Evolutionary conservation across 495 filamentous ascomycete genomes (phyloP), one percentile per base, ranked within the genome.

Genomic region (Penicillium ucsense): DNA sequence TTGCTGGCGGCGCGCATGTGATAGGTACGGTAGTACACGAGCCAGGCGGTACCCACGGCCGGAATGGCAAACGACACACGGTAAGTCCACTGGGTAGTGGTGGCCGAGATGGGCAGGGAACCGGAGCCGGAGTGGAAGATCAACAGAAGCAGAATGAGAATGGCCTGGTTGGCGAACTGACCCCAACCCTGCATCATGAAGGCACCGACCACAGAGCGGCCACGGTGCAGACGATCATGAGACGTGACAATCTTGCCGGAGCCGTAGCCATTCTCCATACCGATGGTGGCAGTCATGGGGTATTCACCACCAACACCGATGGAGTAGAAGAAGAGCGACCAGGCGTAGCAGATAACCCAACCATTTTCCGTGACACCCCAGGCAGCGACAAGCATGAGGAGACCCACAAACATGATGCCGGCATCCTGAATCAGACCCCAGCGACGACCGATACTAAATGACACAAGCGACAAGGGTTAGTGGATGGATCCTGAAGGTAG

Each of bases 141-240:
- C 32, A 92, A 66, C 27, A 95, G 74, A 31, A 86, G 67, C 32
- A 95, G 51, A 54, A 94, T 90, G 31, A 95, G 75, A 46, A 91
- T 66, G 49, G 78, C 81, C 65, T 92, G 88, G 77, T 95, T 95
- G 69, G 83, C 71, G 57, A 92, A 84, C 64, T 95, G 88, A 51
- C 89, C 89, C 89, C 88, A 95, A 47, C 88, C 89, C 63, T 95
- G 89, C 89, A 95, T 95, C 66, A 94, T 70, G 73, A 95, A 95
- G 31, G 89, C 88, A 66, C 80, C 83, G 41, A 87, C 90, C 58
- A 92, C 87, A 65, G 89, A 88, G 59, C 89, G 83, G 44, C 89
- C 89, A 64, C 89, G 86, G 74, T 95, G 89, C 45, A 94, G 77
- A 68, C 89, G 85, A 63, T 95, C 89, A 28, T 91, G 84, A 43